A percentile compares a stretch with the other conserved stretches of the same genome.
Evolutionary conservation across 2,329 filamentous ascomycete species (phyloP).

Genomic region (Xylaria sp.): DNA sequence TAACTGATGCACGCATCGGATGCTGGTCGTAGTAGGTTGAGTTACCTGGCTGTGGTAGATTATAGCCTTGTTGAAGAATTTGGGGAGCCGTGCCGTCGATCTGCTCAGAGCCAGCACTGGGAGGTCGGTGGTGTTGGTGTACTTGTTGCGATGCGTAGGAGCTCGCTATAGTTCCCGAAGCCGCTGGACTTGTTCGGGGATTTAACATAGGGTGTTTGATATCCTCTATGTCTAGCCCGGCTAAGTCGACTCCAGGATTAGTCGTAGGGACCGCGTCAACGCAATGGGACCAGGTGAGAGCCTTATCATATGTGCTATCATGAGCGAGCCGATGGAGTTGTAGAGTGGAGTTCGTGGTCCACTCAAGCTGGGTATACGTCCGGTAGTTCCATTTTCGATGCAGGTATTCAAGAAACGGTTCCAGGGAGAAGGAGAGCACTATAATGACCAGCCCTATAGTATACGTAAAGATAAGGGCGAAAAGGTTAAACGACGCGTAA

Average conservation of each 20-base stretch:
- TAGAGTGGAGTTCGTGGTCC: background rate
- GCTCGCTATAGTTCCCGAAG: no score
- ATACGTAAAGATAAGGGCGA: slow-evolving; percentile 12
- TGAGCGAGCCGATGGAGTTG: slow-evolving; percentile 12
- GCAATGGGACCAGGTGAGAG: slow-evolving; percentile 9
- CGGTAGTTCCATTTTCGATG: background rate
- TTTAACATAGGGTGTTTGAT: background rate
- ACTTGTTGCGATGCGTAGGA: no score
- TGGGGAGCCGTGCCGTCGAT: no score
- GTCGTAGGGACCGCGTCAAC: background rate
- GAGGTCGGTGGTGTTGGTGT: no score
- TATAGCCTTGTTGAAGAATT: no score
- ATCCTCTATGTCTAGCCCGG: background rate
- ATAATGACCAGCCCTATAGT: background rate
- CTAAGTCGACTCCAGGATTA: background rate
- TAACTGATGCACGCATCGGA: no score
- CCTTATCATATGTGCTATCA: background rate
- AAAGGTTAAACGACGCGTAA: slow-evolving; percentile 17
- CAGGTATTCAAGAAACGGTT: background rate
- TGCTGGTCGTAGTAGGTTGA: no score
- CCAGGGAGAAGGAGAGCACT: background rate
- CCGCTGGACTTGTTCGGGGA: no score
- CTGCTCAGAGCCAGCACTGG: no score
- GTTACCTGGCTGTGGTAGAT: no score
- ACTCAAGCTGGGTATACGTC: slow-evolving; percentile 8